Percentiles rank a stretch among this genome's conserved stretches.
These are phyloP conservation scores for Triticum turgidum DNA, from an alignment of 176 grass and related monocot genomes.

Conservation along the genomic window DNA sequence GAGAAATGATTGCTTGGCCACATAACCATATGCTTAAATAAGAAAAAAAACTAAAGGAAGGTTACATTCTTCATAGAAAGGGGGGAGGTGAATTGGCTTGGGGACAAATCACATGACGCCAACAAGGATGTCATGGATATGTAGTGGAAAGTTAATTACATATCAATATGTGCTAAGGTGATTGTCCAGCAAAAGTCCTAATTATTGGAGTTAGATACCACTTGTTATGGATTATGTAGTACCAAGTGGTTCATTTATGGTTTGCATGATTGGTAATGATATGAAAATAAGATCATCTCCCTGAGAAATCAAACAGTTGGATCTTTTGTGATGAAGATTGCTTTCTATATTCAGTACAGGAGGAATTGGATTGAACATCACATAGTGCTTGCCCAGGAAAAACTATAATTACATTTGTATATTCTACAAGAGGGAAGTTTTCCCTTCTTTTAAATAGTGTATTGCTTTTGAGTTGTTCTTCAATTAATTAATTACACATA, in stretches of 20 bases:
- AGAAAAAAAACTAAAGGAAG: neutral
- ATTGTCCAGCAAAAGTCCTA: constrained; percentile 18
- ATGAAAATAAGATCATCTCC: neutral
- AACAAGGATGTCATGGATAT: neutral
- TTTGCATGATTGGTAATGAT: neutral
- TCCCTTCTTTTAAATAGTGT: neutral
- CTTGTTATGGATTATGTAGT: neutral
- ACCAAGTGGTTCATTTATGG: too few relatives aligned
- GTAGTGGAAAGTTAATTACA: neutral
- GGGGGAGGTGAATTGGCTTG: neutral
- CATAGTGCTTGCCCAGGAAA: neutral
- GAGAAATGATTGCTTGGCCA: neutral
- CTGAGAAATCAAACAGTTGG: neutral
- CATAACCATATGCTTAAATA: neutral
- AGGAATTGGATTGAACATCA: too few relatives aligned
- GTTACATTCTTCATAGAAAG: constrained; percentile 1
- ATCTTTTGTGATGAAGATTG: neutral
- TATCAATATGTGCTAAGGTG: neutral
- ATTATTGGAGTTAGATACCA: neutral
- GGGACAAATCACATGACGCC: neutral
- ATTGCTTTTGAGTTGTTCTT: neutral
- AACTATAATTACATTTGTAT: neutral
- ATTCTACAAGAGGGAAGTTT: neutral
- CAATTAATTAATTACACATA: neutral
- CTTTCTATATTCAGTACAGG: neutral